A percentile compares a stretch with the other conserved stretches of the same genome.
These are phyloP conservation scores for Cucurbita argyrosperma DNA, from an alignment of 306 rosid genomes.

Conservation along the genomic window DNA sequence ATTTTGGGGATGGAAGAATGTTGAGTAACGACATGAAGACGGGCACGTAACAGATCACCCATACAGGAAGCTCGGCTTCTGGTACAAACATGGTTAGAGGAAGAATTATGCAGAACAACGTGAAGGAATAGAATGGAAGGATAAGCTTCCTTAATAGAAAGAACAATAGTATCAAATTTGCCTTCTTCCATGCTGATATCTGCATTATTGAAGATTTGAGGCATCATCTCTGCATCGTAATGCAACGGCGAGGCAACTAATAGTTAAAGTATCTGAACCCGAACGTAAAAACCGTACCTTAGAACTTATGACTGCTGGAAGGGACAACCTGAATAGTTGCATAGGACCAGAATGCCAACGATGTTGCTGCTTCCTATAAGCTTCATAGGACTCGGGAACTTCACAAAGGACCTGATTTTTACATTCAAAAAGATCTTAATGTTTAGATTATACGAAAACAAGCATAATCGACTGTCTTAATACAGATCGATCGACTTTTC, in stretches of 20 bases:
- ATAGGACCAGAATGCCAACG: slow-evolving; percentile 99
- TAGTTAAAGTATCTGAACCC: not conserved
- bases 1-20: slow-evolving; percentile 86
- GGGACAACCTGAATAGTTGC: slow-evolving; percentile 85
- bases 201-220: slow-evolving; percentile 29
- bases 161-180: slow-evolving; percentile 73
- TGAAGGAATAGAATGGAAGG: slow-evolving; percentile 93
- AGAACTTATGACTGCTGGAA: slow-evolving; percentile 68
- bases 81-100: slow-evolving; percentile 94
- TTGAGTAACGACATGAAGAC: slow-evolving; percentile 78
- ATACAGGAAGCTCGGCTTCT: slow-evolving; percentile 85
- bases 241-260: not conserved
- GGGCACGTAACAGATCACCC: slow-evolving; percentile 93
- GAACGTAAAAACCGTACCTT: slow-evolving; percentile 35
- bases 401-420: slow-evolving; percentile 71
- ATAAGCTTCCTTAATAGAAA: slow-evolving; percentile 79
- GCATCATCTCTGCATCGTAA: slow-evolving; percentile 1
- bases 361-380: slow-evolving; percentile 93
- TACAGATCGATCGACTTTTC: not conserved
- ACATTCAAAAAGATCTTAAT: not conserved
- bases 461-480: not conserved
- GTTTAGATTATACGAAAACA: not conserved
- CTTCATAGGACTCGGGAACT: slow-evolving; percentile 94
- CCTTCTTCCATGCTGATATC: slow-evolving; percentile 79
- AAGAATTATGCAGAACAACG: slow-evolving; percentile 86